Conservation (phyloP, 2,329 filamentous ascomycete species). For the Cladosporium velox region DNA sequence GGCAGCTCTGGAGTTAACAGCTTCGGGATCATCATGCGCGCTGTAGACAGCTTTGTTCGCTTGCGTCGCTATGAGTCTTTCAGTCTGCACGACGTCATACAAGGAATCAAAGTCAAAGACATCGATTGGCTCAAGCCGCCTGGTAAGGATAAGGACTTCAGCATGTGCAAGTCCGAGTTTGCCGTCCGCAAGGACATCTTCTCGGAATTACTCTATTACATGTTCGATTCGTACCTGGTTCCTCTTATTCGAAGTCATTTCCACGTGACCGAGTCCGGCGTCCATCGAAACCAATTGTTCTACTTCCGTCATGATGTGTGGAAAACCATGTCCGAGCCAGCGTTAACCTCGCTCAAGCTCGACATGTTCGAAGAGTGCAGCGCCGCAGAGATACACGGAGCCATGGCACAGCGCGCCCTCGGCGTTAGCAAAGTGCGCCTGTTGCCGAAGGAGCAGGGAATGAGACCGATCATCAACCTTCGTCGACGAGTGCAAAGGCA, state of each 20-base stretch:
- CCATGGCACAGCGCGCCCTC: conserved; percentile 64
- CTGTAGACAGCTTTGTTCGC: conserved; percentile 75
- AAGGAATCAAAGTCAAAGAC: conserved; percentile 62
- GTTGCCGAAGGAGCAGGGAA: conserved; percentile 74
- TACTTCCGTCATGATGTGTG: conserved; percentile 96
- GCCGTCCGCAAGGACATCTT: conserved; percentile 78
- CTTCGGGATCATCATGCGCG: conserved; percentile 60
- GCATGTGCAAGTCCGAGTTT: conserved; percentile 69
- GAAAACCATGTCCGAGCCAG: conserved; percentile 73
- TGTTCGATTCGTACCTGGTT: conserved; percentile 89
- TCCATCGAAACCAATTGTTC: conserved; percentile 77
- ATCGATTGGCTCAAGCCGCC: conserved; percentile 62
- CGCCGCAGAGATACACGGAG: conserved; percentile 54
- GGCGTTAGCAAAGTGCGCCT: conserved; percentile 79
- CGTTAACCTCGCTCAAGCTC: conserved; percentile 65
- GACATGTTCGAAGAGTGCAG: conserved; percentile 79
- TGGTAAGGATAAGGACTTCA: conserved; percentile 47
- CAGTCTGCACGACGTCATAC: conserved; percentile 74
- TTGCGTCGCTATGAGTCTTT: conserved; percentile 80
- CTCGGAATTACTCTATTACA: conserved; percentile 82
- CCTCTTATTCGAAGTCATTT: conserved; percentile 86
- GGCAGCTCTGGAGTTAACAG: conserved; percentile 61
- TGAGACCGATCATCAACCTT: conserved; percentile 87
- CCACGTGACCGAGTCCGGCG: conserved; percentile 88
- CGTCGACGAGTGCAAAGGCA: conserved; percentile 61